phyloP scores from a whole-genome alignment of 2,329 filamentous ascomycete species.

The Exserohilum rostratum region DNA sequence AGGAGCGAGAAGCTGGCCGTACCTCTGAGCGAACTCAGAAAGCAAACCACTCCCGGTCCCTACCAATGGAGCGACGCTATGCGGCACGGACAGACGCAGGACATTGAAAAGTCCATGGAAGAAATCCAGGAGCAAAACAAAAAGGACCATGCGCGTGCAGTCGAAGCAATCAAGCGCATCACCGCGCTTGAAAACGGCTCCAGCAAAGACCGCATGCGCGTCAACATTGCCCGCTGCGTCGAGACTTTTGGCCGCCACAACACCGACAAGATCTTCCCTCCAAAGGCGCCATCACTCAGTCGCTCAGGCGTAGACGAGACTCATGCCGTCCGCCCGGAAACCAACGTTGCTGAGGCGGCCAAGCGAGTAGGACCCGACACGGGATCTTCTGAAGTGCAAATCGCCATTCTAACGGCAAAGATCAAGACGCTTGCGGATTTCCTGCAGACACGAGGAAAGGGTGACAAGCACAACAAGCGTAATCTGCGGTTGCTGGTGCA shows the following conservation, averaged over 20 bases:
- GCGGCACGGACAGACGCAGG: slow-evolving; percentile 5
- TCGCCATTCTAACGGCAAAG: slow-evolving; percentile 92
- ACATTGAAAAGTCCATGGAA: slow-evolving; percentile 20
- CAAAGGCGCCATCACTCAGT: slow-evolving; percentile 59
- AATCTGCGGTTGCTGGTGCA: slow-evolving; percentile 87
- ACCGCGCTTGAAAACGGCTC: slow-evolving; percentile 77
- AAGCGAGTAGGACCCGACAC: slow-evolving; percentile 88
- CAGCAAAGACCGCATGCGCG: slow-evolving; percentile 76
- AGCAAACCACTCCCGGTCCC: slow-evolving; percentile 1
- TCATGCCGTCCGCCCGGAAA: slow-evolving; percentile 52
- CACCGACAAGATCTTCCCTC: slow-evolving; percentile 74
- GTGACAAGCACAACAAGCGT: slow-evolving; percentile 93
- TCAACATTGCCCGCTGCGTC: slow-evolving; percentile 84
- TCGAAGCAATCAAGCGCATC: slow-evolving; percentile 80
- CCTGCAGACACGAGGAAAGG: slow-evolving; percentile 72
- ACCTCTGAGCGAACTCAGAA: slow-evolving; percentile 50
- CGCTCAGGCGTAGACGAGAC: slow-evolving; percentile 53
- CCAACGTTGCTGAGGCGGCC: slow-evolving; percentile 33
- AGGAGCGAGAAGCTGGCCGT: slow-evolving; percentile 72
- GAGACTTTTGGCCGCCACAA: slow-evolving; percentile 88
- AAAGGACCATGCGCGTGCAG: slow-evolving; percentile 67
- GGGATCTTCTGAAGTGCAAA: slow-evolving; percentile 96
- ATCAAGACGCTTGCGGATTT: slow-evolving; percentile 80
- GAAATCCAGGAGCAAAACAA: slow-evolving; percentile 30
- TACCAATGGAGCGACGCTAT: slow-evolving; percentile 15